Conservation (phyloP, 2,329 filamentous ascomycete genomes). For the Botrytis aclada region DNA sequence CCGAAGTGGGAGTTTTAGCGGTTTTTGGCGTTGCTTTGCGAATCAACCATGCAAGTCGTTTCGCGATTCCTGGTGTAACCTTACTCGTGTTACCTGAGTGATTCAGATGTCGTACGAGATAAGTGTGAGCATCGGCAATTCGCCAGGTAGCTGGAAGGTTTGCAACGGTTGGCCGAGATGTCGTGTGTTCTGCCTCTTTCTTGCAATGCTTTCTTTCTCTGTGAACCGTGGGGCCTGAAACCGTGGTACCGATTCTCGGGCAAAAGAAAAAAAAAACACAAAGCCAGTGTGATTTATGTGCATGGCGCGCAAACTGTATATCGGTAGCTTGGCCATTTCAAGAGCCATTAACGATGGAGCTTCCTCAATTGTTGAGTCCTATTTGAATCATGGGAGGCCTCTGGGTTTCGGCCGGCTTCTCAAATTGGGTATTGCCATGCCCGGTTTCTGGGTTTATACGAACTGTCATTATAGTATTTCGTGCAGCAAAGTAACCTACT, state of each 20-base stretch:
- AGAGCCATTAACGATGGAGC: not conserved
- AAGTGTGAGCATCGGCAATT: not conserved
- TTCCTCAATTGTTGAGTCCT: not conserved
- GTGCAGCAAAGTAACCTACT: conserved; percentile 8
- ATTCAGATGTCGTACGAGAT: conserved; percentile 1
- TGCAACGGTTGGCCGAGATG: not conserved
- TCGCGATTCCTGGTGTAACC: not conserved
- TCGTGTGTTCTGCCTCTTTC: not conserved
- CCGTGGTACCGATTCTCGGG: conserved; percentile 3
- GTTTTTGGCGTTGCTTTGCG: not conserved
- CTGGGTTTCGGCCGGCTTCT: not conserved
- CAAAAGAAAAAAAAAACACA: too few relatives aligned
- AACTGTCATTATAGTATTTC: not conserved
- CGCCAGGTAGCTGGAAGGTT: conserved; percentile 10
- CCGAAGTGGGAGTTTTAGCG: not conserved
- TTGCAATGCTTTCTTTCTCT: not conserved
- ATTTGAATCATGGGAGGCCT: not conserved
- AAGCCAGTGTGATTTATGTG: conserved; percentile 2
- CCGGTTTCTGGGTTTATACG: not conserved
- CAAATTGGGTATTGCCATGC: not conserved
- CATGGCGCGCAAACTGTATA: not conserved
- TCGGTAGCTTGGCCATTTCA: not conserved
- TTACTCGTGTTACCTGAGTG: not conserved
- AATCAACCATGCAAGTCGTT: not conserved
- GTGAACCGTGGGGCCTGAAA: not conserved